These are phyloP conservation scores for Meira nashicola DNA, from an alignment of 1,284 basidiomycete species.

Conservation along the genomic window DNA sequence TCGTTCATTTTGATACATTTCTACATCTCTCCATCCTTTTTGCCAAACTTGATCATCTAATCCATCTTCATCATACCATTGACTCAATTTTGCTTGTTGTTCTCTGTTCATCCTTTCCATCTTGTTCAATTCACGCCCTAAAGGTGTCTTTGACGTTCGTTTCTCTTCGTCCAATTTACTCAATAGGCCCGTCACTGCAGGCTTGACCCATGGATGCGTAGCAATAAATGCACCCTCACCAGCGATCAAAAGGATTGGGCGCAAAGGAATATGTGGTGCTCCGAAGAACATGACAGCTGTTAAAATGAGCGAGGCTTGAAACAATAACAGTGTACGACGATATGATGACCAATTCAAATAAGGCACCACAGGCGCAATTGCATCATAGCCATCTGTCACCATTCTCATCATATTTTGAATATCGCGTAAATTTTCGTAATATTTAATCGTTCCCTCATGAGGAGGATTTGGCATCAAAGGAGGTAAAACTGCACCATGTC, in stretches of 20 bases:
- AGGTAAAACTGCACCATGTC: slow-evolving; percentile 17
- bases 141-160: not conserved
- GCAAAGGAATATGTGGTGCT: slow-evolving; percentile 44
- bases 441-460: slow-evolving; percentile 45
- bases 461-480: slow-evolving; percentile 46
- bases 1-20: slow-evolving; percentile 38
- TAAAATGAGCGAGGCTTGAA: slow-evolving; percentile 41
- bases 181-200: slow-evolving; percentile 21
- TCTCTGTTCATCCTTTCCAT: slow-evolving; percentile 11
- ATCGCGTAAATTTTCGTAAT: slow-evolving; percentile 50
- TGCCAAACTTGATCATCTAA: slow-evolving; percentile 47
- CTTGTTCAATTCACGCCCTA: slow-evolving; percentile 7
- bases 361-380: slow-evolving; percentile 40
- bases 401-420: slow-evolving; percentile 53
- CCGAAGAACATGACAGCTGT: slow-evolving; percentile 43
- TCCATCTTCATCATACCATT: slow-evolving; percentile 45
- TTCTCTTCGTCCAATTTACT: slow-evolving; percentile 6
- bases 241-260: slow-evolving; percentile 37
- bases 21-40: slow-evolving; percentile 45
- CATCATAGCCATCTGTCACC: slow-evolving; percentile 49
- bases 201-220: slow-evolving; percentile 50
- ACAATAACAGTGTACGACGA: slow-evolving; percentile 39
- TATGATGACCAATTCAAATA: slow-evolving; percentile 53
- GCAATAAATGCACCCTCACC: slow-evolving; percentile 47
- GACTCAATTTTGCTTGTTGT: slow-evolving; percentile 23